Conservation (phyloP, 2,329 filamentous ascomycete genomes). For the Ophiostoma himal-ulmi region DNA sequence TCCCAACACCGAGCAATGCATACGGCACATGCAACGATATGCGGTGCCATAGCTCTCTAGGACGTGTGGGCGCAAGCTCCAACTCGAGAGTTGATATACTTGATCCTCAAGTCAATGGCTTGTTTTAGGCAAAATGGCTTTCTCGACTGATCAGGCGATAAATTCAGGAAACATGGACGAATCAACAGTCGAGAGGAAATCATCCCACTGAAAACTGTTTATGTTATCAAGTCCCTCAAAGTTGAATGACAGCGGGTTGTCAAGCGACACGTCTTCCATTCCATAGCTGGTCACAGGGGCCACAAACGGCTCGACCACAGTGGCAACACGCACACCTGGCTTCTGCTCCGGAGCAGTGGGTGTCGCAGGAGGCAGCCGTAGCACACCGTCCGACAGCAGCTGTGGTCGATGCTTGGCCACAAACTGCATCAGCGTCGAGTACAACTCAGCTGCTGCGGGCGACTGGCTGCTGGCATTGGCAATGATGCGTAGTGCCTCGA, state of each 20-base stretch:
- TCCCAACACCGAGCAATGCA: background rate
- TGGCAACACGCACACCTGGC: background rate
- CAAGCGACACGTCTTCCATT: background rate
- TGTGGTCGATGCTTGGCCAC: constrained; percentile 17
- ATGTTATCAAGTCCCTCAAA: constrained; percentile 17
- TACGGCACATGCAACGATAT: background rate
- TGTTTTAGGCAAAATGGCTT: background rate
- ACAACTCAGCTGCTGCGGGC: constrained; percentile 16
- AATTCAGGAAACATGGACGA: constrained; percentile 6
- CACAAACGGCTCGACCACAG: background rate
- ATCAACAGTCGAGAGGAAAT: constrained; percentile 13
- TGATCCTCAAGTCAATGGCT: background rate
- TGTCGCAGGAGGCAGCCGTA: background rate
- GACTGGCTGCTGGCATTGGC: constrained; percentile 16
- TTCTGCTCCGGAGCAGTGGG: background rate
- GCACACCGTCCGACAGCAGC: background rate
- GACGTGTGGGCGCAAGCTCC: background rate
- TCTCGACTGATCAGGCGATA: background rate
- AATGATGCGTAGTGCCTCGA: constrained; percentile 17
- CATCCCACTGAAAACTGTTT: constrained; percentile 19
- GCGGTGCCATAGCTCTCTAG: background rate
- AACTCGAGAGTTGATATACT: background rate
- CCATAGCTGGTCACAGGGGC: background rate
- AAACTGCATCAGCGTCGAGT: constrained; percentile 17
- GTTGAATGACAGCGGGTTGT: background rate